Evolutionary conservation across 2,329 filamentous ascomycete genomes (phyloP).

Genomic region (Scedosporium dehoogii): DNA sequence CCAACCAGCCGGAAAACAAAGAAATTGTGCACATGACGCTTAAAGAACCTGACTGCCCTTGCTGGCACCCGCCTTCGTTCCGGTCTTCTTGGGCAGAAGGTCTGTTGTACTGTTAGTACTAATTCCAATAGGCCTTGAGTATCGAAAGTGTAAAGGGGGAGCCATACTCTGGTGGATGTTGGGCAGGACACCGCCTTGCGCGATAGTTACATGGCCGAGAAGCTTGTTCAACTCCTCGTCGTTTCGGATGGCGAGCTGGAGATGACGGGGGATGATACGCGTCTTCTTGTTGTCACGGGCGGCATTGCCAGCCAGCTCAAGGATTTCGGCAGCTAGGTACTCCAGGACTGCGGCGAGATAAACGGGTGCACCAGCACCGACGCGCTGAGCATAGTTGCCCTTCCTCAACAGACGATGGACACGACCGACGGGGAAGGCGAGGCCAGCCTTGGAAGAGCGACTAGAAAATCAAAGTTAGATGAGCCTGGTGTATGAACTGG

Average conservation of each 20-base stretch:
- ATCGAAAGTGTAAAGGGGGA: neutral
- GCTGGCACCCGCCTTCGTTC: conserved; percentile 75
- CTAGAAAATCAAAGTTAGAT: conserved; percentile 33
- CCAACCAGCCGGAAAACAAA: conserved; percentile 44
- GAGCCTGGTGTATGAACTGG: neutral
- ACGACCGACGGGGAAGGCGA: conserved; percentile 98
- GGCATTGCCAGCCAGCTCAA: conserved; percentile 96
- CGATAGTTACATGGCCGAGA: conserved; percentile 89
- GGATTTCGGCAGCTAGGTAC: conserved; percentile 97
- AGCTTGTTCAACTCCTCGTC: conserved; percentile 99
- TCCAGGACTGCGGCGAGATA: conserved; percentile 97
- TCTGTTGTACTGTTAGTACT: conserved; percentile 48
- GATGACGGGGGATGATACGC: conserved; percentile 97
- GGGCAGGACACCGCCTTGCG: conserved; percentile 92
- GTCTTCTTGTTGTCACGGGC: conserved; percentile 99
- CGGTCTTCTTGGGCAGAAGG: conserved; percentile 97
- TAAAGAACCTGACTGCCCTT: conserved; percentile 91
- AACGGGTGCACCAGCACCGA: conserved; percentile 94
- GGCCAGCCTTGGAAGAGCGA: conserved; percentile 97
- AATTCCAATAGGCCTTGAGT: conserved; percentile 5
- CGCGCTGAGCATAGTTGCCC: conserved; percentile 99
- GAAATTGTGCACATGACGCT: conserved; percentile 39
- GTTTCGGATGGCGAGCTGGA: conserved; percentile 98
- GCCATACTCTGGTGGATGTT: conserved; percentile 96
- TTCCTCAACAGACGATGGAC: conserved; percentile 98